Conservation (phyloP, 495 filamentous ascomycete genomes). For the Clohesyomyces aquaticus region DNA sequence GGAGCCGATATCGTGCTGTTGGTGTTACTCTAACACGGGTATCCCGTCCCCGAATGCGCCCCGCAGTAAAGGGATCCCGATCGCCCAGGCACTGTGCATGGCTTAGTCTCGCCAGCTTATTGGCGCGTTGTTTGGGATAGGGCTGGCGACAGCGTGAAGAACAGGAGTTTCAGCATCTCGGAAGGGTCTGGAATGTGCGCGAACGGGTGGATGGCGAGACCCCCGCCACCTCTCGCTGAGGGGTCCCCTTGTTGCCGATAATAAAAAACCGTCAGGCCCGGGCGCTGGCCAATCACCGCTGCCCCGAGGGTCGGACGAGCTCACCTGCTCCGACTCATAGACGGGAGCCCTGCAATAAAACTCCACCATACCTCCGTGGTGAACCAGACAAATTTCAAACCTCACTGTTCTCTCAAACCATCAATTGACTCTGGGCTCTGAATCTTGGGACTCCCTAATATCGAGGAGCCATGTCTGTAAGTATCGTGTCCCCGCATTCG, state of each 20-base stretch:
- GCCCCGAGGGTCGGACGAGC: conserved; percentile 8
- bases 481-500: not conserved
- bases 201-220: too few species aligned
- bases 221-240: too few species aligned
- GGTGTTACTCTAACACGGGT: not conserved
- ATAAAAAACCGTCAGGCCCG: conserved; percentile 9
- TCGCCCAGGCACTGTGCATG: conserved; percentile 5
- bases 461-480: conserved; percentile 29
- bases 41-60: not conserved
- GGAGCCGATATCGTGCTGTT: too few species aligned
- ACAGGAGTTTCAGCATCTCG: too few species aligned
- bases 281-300: conserved; percentile 13
- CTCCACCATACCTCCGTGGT: too few species aligned
- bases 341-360: too few species aligned
- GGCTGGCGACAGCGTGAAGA: too few species aligned
- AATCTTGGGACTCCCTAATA: not conserved
- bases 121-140: not conserved
- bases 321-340: conserved; percentile 20
- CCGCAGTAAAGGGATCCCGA: not conserved
- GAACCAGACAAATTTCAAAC: too few species aligned
- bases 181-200: too few species aligned
- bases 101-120: not conserved
- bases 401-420: not conserved
- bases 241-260: not conserved
- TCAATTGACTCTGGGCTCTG: not conserved